phyloP scores from a whole-genome alignment of 2,329 filamentous ascomycete species.

The Colletotrichum orchidophilum region DNA sequence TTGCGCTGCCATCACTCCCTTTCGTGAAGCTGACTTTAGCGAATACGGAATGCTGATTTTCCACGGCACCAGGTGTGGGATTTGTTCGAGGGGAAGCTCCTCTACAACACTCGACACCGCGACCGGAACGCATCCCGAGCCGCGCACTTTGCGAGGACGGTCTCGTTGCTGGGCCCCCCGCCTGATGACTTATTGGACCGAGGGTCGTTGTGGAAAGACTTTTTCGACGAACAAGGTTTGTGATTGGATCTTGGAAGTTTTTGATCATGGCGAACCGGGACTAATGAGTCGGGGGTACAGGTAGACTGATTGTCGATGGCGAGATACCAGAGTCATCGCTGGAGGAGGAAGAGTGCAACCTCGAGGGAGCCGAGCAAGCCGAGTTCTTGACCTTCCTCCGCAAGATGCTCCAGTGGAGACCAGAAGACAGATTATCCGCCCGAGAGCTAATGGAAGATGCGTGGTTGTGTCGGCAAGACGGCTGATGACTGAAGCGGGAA shows the following conservation, averaged over 20 bases:
- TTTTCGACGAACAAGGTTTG: constrained; percentile 38
- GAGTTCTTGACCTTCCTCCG: constrained; percentile 36
- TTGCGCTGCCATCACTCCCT: too few relatives aligned
- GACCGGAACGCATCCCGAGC: constrained; percentile 37
- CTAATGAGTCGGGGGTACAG: constrained; percentile 6
- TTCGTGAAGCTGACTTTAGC: too few relatives aligned
- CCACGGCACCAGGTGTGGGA: constrained; percentile 41
- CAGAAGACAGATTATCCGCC: constrained; percentile 38
- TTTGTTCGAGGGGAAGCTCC: constrained; percentile 41
- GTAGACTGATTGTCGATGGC: background rate
- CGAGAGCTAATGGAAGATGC: constrained; percentile 27
- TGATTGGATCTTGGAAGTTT: fast-evolving
- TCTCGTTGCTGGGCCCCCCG: constrained; percentile 49
- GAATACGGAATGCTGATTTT: background rate
- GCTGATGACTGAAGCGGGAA: background rate
- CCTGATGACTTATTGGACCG: constrained; percentile 44
- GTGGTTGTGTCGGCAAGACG: constrained; percentile 17
- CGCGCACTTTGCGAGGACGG: constrained; percentile 46
- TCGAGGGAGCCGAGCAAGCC: constrained; percentile 35
- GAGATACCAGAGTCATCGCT: constrained; percentile 24
- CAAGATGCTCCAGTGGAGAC: constrained; percentile 40
- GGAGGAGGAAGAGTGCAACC: constrained; percentile 19
- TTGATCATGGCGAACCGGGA: background rate
- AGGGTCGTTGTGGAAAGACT: constrained; percentile 38
- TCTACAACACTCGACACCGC: constrained; percentile 38